Evolutionary conservation across 1,139 yeast genomes (phyloP), one percentile per base, ranked within the genome.

Genomic region (Saccharomyces hybrid): DNA sequence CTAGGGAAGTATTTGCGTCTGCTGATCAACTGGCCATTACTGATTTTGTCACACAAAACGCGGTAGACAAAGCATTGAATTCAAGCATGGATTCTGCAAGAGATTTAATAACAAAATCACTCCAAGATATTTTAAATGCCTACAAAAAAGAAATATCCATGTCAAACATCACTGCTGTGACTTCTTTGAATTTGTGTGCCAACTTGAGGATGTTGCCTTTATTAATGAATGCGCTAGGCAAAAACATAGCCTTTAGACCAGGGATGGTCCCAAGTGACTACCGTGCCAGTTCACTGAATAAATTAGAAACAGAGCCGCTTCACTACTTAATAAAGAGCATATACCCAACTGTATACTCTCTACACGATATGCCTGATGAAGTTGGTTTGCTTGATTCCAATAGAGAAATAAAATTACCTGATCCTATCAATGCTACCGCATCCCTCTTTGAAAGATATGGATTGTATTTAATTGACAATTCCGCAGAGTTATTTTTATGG

Each of bases 1-100:
- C 91, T 58, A 80, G 82, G 54, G 97, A 91, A 65, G 78, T 95
- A 41, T 95, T 83, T 73, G 99, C 98, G 3, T 86, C 95, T 50
- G 98, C 98, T 25, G 99, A 93, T 73, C 99, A 93, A 74, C 78
- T 90, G 69, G 97, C 99, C 19, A 82, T 93, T 59, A 78, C 95
- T 16, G 80, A 86, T 62, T 89, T 78, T 73, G 84, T 75, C 66
- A 81, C 96, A 4, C 97, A 90, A 67, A 85, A 84, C 69, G 96
- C 97, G 0, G 83, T 87, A 56, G 97, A 90, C 68, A 86, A 85
- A 73, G 88, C 89, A 0, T 75, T 85, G 57, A 73, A 82, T 23
- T 74, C 82, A 41, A 78, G 88, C 19, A 77, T 91, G 61, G 82
- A 81, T 48, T 93, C 85, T 57, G 95, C 97, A 8, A 83, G 96